These are phyloP conservation scores for Chenopodium formosanum DNA, from an alignment of 148 eudicot species.

Conservation along the genomic window DNA sequence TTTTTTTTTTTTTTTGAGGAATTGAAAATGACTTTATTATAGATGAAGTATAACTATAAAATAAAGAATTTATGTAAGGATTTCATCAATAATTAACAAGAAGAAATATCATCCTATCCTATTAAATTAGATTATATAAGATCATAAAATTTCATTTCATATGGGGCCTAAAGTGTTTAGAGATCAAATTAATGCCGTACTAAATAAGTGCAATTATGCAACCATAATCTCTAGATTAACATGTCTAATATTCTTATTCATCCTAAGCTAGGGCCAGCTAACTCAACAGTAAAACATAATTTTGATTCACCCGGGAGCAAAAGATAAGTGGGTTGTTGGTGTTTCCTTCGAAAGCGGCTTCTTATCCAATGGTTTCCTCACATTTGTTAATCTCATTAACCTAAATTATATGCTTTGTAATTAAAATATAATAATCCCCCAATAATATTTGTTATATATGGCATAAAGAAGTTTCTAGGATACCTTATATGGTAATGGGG, in stretches of 20 bases:
- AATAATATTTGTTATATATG: slow-evolving; percentile 13
- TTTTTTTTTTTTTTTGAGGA: too few species aligned
- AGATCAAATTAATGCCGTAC: background rate
- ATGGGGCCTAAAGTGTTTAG: background rate
- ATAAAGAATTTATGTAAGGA: too few species aligned
- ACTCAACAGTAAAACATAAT: background rate
- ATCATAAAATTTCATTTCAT: background rate
- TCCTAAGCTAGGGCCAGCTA: slow-evolving; percentile 9
- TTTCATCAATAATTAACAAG: background rate
- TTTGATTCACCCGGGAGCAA: slow-evolving; percentile 8
- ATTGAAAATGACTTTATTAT: too few species aligned
- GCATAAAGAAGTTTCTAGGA: slow-evolving; percentile 45
- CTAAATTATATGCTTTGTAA: slow-evolving; percentile 16
- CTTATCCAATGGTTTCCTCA: slow-evolving; percentile 29
- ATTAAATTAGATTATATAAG: too few species aligned
- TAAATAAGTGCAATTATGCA: background rate
- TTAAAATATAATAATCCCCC: background rate
- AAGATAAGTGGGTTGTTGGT: slow-evolving; percentile 28
- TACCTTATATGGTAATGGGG: slow-evolving; percentile 39
- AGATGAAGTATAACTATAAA: too few species aligned
- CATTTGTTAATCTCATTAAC: slow-evolving; percentile 38
- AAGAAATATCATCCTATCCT: background rate
- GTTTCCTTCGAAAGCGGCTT: slow-evolving; percentile 36
- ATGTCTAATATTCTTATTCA: background rate
- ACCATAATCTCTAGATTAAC: background rate